These are phyloP conservation scores for Hypoxylon sp. DNA, from an alignment of 2,329 filamentous ascomycete species.

Conservation along the genomic window DNA sequence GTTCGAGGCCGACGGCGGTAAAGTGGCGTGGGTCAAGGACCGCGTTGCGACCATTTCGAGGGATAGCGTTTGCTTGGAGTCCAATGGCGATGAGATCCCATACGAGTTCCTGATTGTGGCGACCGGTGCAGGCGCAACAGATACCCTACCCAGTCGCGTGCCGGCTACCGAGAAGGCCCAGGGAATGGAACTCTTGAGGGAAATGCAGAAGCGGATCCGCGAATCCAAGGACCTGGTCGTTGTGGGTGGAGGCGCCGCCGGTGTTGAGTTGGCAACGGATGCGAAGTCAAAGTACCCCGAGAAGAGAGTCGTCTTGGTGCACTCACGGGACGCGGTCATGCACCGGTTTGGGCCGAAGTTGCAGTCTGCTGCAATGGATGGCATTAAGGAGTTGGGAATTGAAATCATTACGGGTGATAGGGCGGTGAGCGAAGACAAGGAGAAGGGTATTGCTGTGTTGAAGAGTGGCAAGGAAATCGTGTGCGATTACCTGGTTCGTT, in stretches of 20 bases:
- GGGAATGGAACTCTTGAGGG: slow-evolving; percentile 60
- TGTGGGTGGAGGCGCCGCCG: slow-evolving; percentile 72
- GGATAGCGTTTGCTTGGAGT: slow-evolving; percentile 58
- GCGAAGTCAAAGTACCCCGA: slow-evolving; percentile 69
- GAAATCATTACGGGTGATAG: slow-evolving; percentile 67
- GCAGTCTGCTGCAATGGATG: slow-evolving; percentile 58
- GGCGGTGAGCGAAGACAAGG: slow-evolving; percentile 57
- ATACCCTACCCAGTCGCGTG: slow-evolving; percentile 63
- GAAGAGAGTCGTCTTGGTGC: slow-evolving; percentile 70
- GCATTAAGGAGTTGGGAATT: slow-evolving; percentile 63
- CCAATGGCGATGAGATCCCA: slow-evolving; percentile 60
- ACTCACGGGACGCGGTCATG: slow-evolving; percentile 69
- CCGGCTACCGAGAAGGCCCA: slow-evolving; percentile 59
- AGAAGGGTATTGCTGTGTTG: slow-evolving; percentile 59
- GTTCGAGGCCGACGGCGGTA: slow-evolving; percentile 47
- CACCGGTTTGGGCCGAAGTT: slow-evolving; percentile 64
- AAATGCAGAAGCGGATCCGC: slow-evolving; percentile 63
- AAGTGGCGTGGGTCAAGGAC: slow-evolving; percentile 58
- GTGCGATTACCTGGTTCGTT: slow-evolving; percentile 66
- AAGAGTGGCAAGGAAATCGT: slow-evolving; percentile 61
- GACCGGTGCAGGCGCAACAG: slow-evolving; percentile 65
- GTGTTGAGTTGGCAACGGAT: slow-evolving; percentile 73
- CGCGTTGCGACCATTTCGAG: slow-evolving; percentile 58
- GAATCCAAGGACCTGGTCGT: slow-evolving; percentile 62
- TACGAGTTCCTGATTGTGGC: slow-evolving; percentile 72